Conservation (phyloP, 169 alveolate species). For the Cyclospora cayetanensis region DNA sequence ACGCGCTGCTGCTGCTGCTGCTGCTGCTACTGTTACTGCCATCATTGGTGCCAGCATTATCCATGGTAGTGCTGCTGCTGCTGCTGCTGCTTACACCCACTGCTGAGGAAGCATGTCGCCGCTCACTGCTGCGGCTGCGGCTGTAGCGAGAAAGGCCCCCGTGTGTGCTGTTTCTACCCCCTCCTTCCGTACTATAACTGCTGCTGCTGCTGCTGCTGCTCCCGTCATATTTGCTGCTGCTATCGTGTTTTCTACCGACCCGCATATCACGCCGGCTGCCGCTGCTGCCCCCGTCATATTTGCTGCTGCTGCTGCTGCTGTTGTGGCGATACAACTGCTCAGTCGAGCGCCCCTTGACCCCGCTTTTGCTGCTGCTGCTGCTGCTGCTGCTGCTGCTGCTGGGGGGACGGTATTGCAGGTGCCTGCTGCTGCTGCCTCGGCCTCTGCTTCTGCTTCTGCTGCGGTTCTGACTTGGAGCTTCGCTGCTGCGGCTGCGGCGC, state of each 20-base stretch:
- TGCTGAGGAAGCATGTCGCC: neutral
- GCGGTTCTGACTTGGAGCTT: neutral
- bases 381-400: conserved; percentile 37
- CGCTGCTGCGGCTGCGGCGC: neutral
- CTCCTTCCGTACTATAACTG: neutral
- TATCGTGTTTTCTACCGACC: neutral
- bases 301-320: conserved; percentile 53
- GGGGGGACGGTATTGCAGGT: neutral
- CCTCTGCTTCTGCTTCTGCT: neutral
- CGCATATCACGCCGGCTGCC: conserved; percentile 1
- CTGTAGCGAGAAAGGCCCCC: neutral
- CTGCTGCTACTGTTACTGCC: conserved; percentile 12
- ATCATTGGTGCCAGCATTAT: neutral
- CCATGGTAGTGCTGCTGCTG: neutral
- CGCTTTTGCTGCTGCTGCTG: conserved; percentile 6
- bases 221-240: conserved; percentile 17
- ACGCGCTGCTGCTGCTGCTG: neutral
- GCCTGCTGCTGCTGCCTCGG: conserved; percentile 1
- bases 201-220: conserved; percentile 45
- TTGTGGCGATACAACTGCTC: neutral
- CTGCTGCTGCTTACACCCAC: neutral
- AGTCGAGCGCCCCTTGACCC: neutral
- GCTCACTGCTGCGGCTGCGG: neutral
- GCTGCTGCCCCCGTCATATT: neutral
- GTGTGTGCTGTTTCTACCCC: neutral